These are phyloP conservation scores for Cercis canadensis DNA, from an alignment of 306 rosid species.

Conservation along the genomic window DNA sequence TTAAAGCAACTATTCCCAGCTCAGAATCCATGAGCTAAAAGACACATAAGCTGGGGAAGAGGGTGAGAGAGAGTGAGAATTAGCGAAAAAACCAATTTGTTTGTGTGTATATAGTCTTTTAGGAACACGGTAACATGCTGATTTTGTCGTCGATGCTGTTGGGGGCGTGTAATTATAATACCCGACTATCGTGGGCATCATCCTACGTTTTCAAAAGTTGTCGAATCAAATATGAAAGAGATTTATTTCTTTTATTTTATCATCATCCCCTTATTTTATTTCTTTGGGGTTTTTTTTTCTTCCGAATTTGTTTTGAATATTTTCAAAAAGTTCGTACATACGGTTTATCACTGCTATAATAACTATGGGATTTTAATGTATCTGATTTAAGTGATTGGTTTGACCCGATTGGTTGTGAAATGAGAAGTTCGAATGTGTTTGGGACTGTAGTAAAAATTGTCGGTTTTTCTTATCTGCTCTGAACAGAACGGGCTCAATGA, in stretches of 20 bases:
- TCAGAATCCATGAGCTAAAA: constrained; percentile 1
- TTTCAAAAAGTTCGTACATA: constrained; percentile 44
- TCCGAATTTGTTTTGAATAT: constrained; percentile 20
- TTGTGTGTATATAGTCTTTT: constrained; percentile 15
- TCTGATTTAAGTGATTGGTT: constrained; percentile 36
- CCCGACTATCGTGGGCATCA: constrained; percentile 40
- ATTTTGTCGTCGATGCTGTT: constrained; percentile 10
- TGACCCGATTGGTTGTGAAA: constrained; percentile 40
- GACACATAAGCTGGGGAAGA: constrained; percentile 10
- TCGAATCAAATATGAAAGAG: constrained; percentile 42
- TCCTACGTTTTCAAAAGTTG: constrained; percentile 34
- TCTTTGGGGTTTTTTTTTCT: constrained; percentile 1
- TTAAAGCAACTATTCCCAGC: constrained; percentile 18
- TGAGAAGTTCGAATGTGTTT: constrained; percentile 31
- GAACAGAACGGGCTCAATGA: constrained; percentile 30
- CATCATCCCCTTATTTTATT: constrained; percentile 39
- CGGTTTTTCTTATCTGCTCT: neutral
- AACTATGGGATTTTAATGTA: constrained; percentile 35
- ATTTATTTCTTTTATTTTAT: constrained; percentile 44
- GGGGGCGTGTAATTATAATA: constrained; percentile 33
- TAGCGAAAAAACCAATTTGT: neutral
- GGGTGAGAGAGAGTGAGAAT: neutral
- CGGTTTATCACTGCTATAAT: neutral
- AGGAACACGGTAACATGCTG: constrained; percentile 32
- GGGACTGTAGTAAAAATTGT: constrained; percentile 34